Conservation (phyloP, 2,329 filamentous ascomycete genomes). For the Pseudopyricularia cyperi region DNA sequence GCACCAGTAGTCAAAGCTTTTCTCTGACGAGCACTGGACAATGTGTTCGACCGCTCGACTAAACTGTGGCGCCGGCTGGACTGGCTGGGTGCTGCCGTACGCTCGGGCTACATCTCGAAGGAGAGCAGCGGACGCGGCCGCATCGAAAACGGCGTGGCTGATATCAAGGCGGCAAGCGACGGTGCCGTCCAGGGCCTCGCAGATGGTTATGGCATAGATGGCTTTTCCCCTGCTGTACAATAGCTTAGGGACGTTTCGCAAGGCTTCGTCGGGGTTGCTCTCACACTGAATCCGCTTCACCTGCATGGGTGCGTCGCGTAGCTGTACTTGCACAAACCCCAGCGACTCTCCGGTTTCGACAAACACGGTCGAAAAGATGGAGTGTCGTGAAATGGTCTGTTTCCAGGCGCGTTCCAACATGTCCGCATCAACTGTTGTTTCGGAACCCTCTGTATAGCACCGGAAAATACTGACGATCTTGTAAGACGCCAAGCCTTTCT, state of each 20-base stretch:
- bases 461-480: conserved; percentile 5
- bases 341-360: conserved; percentile 7
- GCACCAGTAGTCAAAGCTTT: background rate
- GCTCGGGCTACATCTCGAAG: conserved; percentile 11
- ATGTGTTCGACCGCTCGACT: background rate
- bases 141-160: conserved; percentile 21
- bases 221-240: conserved; percentile 10
- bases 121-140: conserved; percentile 15
- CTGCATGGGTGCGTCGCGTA: conserved; percentile 6
- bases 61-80: conserved; percentile 5
- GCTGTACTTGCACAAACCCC: background rate
- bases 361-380: conserved; percentile 15
- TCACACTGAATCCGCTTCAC: conserved; percentile 9
- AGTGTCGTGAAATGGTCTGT: conserved; percentile 10
- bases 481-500: conserved; percentile 5
- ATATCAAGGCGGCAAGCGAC: conserved; percentile 14
- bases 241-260: background rate
- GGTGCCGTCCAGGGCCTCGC: background rate
- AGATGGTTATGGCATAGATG: conserved; percentile 1
- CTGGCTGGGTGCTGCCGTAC: conserved; percentile 7
- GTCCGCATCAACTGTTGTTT: background rate
- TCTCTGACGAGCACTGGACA: background rate
- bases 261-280: background rate
- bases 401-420: conserved; percentile 4
- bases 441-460: background rate